Evolutionary conservation across 768 basidiomycete species (phyloP).

Genomic region (Suillus spraguei): DNA sequence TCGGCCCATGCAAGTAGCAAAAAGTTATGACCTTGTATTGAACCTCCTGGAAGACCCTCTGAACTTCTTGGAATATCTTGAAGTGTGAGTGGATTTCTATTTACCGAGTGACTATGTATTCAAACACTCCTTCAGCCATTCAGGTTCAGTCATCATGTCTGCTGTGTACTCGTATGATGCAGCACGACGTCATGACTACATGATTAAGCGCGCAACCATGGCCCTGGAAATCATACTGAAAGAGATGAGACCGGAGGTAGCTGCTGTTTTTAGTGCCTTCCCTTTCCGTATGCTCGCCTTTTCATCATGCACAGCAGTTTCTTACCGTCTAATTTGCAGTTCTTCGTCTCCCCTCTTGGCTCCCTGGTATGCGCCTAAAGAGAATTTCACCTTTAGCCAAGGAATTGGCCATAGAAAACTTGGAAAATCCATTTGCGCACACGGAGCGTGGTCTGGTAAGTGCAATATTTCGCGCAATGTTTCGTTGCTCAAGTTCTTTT

Average conservation of each 20-base stretch:
- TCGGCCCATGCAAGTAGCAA: conserved; percentile 8
- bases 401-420: conserved; percentile 2
- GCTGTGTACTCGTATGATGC: conserved; percentile 15
- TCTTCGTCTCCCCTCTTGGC: conserved; percentile 13
- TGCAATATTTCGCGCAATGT: not conserved
- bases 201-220: conserved; percentile 2
- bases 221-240: conserved; percentile 2
- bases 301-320: conserved; percentile 20
- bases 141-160: conserved; percentile 14
- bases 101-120: not conserved
- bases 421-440: conserved; percentile 12
- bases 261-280: conserved; percentile 9
- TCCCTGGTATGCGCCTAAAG: conserved; percentile 17
- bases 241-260: conserved; percentile 10
- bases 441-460: conserved; percentile 11
- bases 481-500: not conserved
- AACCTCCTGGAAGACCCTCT: conserved; percentile 5
- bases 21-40: conserved; percentile 3
- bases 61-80: conserved; percentile 5
- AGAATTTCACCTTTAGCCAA: conserved; percentile 1
- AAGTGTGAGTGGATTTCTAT: conserved; percentile 3
- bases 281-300: conserved; percentile 8
- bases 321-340: conserved; percentile 6
- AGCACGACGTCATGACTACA: conserved; percentile 2
- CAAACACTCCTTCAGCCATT: conserved; percentile 4